Percentiles rank a stretch among this genome's conserved stretches.
Conservation (phyloP, 768 basidiomycete genomes). For the Leccinum obscurum region DNA sequence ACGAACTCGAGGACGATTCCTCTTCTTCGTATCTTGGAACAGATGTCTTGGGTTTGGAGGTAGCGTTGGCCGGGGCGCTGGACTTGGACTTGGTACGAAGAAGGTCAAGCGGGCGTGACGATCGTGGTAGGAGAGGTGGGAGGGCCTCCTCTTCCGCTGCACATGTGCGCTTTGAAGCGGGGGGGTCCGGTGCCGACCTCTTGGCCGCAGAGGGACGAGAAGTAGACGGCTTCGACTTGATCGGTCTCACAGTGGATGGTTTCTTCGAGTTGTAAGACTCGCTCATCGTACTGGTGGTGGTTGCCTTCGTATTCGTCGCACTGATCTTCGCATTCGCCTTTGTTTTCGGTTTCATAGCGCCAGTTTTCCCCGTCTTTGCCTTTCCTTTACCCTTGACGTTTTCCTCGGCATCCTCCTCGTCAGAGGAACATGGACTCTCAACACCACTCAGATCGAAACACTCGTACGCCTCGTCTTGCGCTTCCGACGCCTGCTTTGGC, state of each 20-base stretch:
- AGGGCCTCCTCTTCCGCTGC: conserved; percentile 14
- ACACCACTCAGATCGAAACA: conserved; percentile 26
- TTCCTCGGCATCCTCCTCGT: conserved; percentile 6
- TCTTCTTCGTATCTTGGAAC: conserved; percentile 14
- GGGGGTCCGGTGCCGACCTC: not conserved
- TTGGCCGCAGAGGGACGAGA: conserved; percentile 4
- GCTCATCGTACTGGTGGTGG: conserved; percentile 10
- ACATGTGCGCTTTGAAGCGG: not conserved
- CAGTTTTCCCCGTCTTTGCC: not conserved
- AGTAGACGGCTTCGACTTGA: conserved; percentile 5
- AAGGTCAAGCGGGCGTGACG: conserved; percentile 30
- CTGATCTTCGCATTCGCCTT: not conserved
- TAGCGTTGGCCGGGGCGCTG: not conserved
- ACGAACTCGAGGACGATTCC: conserved; percentile 10
- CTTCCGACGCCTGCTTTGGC: conserved; percentile 24
- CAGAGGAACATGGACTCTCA: conserved; percentile 22
- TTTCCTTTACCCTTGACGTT: conserved; percentile 14
- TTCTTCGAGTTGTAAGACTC: conserved; percentile 13
- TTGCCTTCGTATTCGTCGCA: not conserved
- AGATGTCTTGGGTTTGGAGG: not conserved
- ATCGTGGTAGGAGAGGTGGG: conserved; percentile 13
- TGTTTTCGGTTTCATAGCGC: not conserved
- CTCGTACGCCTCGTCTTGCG: conserved; percentile 31
- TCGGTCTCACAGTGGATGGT: conserved; percentile 1
- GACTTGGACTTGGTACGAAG: conserved; percentile 17